These are phyloP conservation scores for Arctostaphylos glauca DNA, from an alignment of 148 eudicot species.

Conservation along the genomic window DNA sequence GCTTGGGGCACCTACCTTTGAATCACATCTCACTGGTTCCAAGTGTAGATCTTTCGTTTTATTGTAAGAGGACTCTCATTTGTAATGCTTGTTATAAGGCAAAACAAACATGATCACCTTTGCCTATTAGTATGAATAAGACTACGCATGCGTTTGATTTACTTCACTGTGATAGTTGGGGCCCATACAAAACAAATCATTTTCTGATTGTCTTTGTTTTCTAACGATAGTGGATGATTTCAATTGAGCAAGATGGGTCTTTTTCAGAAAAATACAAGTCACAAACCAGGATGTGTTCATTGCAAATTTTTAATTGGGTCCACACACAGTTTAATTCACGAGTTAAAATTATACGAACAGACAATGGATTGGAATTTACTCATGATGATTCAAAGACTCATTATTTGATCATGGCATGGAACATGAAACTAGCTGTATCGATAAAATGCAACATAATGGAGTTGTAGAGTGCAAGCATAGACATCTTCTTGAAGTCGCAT, in stretches of 20 bases:
- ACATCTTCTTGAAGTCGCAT: too few species aligned
- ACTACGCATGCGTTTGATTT: neutral
- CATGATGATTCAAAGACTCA: neutral
- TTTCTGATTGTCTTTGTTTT: neutral
- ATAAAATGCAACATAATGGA: neutral
- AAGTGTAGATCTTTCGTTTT: neutral
- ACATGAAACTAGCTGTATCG: neutral
- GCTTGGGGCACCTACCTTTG: neutral
- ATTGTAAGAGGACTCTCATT: neutral
- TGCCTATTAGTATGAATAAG: neutral
- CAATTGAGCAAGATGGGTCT: neutral
- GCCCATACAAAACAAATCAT: neutral
- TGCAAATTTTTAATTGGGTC: neutral
- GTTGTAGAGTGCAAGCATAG: neutral
- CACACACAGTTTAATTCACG: neutral
- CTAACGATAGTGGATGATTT: neutral
- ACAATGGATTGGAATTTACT: neutral
- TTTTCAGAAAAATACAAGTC: neutral
- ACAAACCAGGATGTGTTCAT: neutral
- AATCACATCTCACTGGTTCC: neutral
- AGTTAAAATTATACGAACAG: neutral
- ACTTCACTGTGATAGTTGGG: neutral
- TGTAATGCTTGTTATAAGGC: neutral
- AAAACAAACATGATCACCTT: constrained; percentile 3
- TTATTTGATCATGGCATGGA: neutral